A percentile compares a stretch with the other conserved stretches of the same genome.
Conservation (phyloP, 2,329 filamentous ascomycete species). For the Penicillium crustosum region DNA sequence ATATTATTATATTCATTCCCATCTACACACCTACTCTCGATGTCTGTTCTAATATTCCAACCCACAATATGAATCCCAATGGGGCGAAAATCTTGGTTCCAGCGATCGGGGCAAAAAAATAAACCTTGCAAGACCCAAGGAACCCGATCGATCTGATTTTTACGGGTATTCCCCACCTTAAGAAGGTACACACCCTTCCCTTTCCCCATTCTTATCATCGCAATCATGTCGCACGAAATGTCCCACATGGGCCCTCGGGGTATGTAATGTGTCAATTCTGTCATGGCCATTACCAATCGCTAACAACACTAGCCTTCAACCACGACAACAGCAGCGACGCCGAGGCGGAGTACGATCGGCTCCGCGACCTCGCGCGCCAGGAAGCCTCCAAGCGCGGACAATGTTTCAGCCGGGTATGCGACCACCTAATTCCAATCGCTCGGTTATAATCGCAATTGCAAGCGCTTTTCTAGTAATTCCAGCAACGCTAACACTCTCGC, state of each 20-base stretch:
- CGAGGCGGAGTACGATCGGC: constrained; percentile 87
- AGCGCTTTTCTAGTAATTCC: neutral
- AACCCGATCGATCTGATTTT: constrained; percentile 23
- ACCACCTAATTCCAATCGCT: neutral
- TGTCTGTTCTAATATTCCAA: neutral
- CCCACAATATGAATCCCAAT: neutral
- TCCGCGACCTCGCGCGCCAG: constrained; percentile 77
- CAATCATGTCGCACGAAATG: constrained; percentile 45
- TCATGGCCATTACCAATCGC: neutral
- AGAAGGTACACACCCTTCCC: neutral
- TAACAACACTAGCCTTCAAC: constrained; percentile 64
- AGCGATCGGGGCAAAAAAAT: neutral
- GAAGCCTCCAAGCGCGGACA: constrained; percentile 76
- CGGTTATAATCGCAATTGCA: neutral
- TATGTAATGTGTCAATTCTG: constrained; percentile 22
- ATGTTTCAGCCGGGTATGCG: constrained; percentile 69
- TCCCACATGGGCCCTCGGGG: constrained; percentile 43
- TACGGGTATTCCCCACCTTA: constrained; percentile 16
- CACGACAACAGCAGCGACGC: constrained; percentile 65
- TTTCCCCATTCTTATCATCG: neutral
- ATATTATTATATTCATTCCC: neutral
- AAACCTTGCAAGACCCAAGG: constrained; percentile 12
- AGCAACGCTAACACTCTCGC: constrained; percentile 44
- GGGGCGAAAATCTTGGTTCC: neutral
- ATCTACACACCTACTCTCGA: neutral